These are phyloP conservation scores for Sporothrix brasiliensis DNA, from an alignment of 2,329 filamentous ascomycete species.

Conservation along the genomic window DNA sequence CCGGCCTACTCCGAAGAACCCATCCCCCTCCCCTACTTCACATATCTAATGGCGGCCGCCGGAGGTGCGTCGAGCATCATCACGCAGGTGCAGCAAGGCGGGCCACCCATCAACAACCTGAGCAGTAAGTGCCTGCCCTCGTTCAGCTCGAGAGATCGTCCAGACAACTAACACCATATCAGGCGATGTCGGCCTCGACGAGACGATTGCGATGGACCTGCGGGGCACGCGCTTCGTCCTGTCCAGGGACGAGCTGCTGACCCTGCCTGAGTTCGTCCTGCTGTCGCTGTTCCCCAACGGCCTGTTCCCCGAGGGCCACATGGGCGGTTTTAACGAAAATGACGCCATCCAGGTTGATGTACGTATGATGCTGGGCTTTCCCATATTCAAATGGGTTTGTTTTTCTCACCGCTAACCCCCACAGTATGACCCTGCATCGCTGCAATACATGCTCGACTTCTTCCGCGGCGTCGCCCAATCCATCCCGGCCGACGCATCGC, in stretches of 20 bases:
- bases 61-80: slow-evolving; percentile 98
- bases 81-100: slow-evolving; percentile 96
- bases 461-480: slow-evolving; percentile 95
- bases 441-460: slow-evolving; percentile 99
- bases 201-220: slow-evolving; percentile 92
- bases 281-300: slow-evolving; percentile 98
- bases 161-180: not conserved
- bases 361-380: slow-evolving; percentile 37
- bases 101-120: slow-evolving; percentile 83
- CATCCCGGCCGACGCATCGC: slow-evolving; percentile 77
- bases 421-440: slow-evolving; percentile 92
- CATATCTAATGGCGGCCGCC: slow-evolving; percentile 96
- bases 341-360: slow-evolving; percentile 98
- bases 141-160: no score
- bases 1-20: slow-evolving; percentile 95
- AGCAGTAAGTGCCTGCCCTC: slow-evolving; percentile 62
- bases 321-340: slow-evolving; percentile 88
- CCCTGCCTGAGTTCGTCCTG: slow-evolving; percentile 93
- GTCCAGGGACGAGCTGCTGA: slow-evolving; percentile 91
- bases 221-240: slow-evolving; percentile 93
- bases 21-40: slow-evolving; percentile 88
- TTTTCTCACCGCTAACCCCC: slow-evolving; percentile 4
- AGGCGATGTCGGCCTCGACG: slow-evolving; percentile 79
- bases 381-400: not conserved
- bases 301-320: slow-evolving; percentile 94